Evolutionary conservation across 495 filamentous ascomycete species (phyloP), one percentile per base, ranked within the genome.

Genomic region (Aspergillus campestris): DNA sequence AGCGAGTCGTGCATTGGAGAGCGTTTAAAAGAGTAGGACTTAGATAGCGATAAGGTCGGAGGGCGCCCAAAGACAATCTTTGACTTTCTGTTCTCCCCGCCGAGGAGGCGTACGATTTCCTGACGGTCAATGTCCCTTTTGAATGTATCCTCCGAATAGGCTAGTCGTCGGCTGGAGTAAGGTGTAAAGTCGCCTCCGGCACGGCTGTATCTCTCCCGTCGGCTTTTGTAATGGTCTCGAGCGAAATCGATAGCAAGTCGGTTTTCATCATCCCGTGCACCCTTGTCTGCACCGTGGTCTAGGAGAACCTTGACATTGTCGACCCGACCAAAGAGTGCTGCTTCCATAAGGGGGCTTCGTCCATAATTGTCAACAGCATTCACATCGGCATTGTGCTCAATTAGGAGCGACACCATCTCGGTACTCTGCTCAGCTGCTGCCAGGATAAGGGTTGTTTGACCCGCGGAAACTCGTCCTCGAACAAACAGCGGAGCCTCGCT

Each of bases 301-400:
- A 53, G 45, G 27, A 53, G 50, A 38, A 46, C 13, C 38, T 48
- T 48, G 24, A 42, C 38, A 34, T 36, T 53, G 10, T 46, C 45
- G 6, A 42, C 7, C 28, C 41, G 12, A 33, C 45, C 45, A 38
- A 18, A 53, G 13, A 49, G 46, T 3, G 45, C 36, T 33, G 41
- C 45, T 38, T 49, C 45, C 41, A 53, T 53, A n/a, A 53, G 38
- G 14, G 50, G 37, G n/a, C 15, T 53, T 14, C 45, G 18, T 41
- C 41, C 41, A 30, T 40, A 15, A 31, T 42, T 41, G 24, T 47
- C 33, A 9, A 36, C 24, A 24, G 40, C 15, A 42, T 52, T 48
- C 27, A 52, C 40, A 27, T 48, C 15, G 27, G 40, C 40, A 12
- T 36, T 27, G 31, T 42, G 34, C 12, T 48, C 13, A n/a, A 52